Conservation (phyloP, 2,329 filamentous ascomycete species). For the Rhynchosporium agropyri region DNA sequence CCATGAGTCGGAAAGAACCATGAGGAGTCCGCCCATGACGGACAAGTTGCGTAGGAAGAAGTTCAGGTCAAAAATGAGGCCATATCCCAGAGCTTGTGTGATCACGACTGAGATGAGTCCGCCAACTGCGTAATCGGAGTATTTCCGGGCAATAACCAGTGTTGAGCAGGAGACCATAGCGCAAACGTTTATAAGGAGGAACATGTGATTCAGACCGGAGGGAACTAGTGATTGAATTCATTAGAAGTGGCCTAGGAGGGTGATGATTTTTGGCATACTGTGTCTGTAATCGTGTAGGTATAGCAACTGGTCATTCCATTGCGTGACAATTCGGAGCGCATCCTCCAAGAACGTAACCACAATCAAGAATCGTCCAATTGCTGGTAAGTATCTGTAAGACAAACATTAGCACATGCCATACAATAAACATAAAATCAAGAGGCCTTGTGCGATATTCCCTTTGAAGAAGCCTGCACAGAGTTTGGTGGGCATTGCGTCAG, state of each 20-base stretch:
- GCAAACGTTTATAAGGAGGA: conserved; percentile 87
- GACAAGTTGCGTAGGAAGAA: conserved; percentile 99
- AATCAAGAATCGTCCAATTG: conserved; percentile 95
- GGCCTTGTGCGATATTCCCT: conserved; percentile 4
- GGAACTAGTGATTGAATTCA: conserved; percentile 64
- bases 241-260: conserved; percentile 26
- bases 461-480: conserved; percentile 17
- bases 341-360: conserved; percentile 99
- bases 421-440: conserved; percentile 2
- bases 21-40: conserved; percentile 93
- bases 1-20: conserved; percentile 98
- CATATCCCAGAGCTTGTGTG: conserved; percentile 93
- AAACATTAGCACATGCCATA: conserved; percentile 28
- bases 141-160: conserved; percentile 87
- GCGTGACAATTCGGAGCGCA: conserved; percentile 91
- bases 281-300: conserved; percentile 92
- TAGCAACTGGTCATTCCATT: conserved; percentile 93
- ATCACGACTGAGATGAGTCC: conserved; percentile 91
- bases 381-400: conserved; percentile 76
- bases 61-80: conserved; percentile 98
- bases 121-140: conserved; percentile 89
- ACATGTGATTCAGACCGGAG: conserved; percentile 83
- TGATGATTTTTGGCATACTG: conserved; percentile 58
- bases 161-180: conserved; percentile 82
- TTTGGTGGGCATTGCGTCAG: conserved; percentile 9